These are phyloP conservation scores for Macaranga tanarius DNA, from an alignment of 441 rosid species.

Conservation along the genomic window DNA sequence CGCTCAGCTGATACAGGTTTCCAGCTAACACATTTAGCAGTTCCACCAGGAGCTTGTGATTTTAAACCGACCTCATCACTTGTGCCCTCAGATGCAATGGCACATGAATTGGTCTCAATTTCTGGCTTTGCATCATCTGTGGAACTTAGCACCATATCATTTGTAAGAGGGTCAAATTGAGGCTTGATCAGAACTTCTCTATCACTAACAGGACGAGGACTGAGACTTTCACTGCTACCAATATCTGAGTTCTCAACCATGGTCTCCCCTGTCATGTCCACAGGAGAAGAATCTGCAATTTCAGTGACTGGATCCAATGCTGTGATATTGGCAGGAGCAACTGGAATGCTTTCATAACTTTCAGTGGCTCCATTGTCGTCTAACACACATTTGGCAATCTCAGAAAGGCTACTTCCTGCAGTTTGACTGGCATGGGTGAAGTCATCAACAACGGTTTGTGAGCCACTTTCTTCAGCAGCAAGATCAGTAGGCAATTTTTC, in stretches of 20 bases:
- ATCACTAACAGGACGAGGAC: constrained; percentile 18
- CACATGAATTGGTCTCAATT: constrained; percentile 27
- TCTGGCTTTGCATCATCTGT: constrained; percentile 29
- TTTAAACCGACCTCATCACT: constrained; percentile 25
- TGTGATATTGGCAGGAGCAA: constrained; percentile 17
- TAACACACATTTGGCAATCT: constrained; percentile 21
- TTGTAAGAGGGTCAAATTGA: constrained; percentile 21
- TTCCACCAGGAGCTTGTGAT: constrained; percentile 26
- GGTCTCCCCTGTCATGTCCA: constrained; percentile 20
- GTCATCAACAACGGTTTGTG: constrained; percentile 26
- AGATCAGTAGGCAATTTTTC: constrained; percentile 21
- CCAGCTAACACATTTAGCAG: constrained; percentile 23
- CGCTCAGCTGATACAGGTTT: constrained; percentile 23
- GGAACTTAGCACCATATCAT: constrained; percentile 18
- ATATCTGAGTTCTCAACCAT: constrained; percentile 26
- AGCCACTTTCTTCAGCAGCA: constrained; percentile 28
- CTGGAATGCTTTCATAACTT: constrained; percentile 24
- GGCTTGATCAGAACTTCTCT: constrained; percentile 11
- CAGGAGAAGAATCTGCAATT: constrained; percentile 22
- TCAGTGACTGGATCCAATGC: constrained; percentile 13
- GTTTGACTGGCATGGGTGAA: constrained; percentile 31
- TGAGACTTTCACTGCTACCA: constrained; percentile 23
- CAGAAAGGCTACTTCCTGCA: constrained; percentile 25
- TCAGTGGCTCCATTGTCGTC: constrained; percentile 22
- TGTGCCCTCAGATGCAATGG: constrained; percentile 31